Conservation (phyloP, 2,329 filamentous ascomycete species). For the Pseudocercospora eumusae region DNA sequence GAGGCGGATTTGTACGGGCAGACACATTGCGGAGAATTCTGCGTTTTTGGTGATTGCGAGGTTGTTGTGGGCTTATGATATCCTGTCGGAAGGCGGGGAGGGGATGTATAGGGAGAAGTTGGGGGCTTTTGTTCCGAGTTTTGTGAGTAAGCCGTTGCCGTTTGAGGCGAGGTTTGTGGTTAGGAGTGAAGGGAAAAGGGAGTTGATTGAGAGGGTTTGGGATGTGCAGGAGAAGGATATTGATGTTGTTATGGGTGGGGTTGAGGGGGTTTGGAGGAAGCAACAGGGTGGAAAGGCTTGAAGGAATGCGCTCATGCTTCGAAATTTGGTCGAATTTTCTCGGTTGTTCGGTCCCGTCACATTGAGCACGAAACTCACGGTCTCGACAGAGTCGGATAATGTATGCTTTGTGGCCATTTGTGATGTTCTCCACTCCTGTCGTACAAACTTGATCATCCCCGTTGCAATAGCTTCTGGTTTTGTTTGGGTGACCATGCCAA, state of each 20-base stretch:
- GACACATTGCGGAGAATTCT: neutral
- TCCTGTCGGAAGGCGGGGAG: neutral
- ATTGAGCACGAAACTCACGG: conserved; percentile 11
- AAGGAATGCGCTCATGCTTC: too few relatives aligned
- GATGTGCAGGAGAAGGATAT: neutral
- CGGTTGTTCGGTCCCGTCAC: conserved; percentile 4
- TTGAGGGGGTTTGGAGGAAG: neutral
- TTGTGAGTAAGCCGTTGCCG: neutral
- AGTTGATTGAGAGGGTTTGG: neutral
- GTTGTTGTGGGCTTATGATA: neutral
- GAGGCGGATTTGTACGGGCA: neutral
- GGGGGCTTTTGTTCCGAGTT: neutral
- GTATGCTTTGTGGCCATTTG: conserved; percentile 1
- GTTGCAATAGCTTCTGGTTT: neutral
- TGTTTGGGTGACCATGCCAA: neutral
- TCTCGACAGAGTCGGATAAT: conserved; percentile 5
- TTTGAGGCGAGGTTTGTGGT: neutral
- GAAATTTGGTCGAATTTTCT: too few relatives aligned
- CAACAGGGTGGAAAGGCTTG: neutral
- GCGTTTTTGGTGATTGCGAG: neutral
- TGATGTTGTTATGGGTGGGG: neutral
- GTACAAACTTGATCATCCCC: conserved; percentile 6
- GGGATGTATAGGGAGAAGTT: neutral
- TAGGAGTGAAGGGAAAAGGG: neutral
- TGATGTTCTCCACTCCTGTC: neutral